phyloP scores from a whole-genome alignment of 345 rosid species.

The Salix viminalis region DNA sequence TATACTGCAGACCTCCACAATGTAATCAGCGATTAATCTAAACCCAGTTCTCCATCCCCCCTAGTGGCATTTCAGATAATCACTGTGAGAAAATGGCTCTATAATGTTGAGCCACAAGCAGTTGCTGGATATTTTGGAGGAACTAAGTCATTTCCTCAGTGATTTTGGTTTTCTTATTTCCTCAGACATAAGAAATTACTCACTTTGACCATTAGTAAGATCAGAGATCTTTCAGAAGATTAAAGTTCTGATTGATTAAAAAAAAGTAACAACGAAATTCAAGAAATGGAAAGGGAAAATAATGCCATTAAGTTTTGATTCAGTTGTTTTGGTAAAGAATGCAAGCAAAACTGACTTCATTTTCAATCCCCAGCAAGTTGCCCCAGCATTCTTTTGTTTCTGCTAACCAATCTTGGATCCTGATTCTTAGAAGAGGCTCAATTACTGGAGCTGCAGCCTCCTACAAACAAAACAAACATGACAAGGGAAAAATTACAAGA shows the following conservation, averaged over 20 bases:
- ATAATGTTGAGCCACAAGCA: not conserved
- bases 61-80: not conserved
- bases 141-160: not conserved
- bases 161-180: not conserved
- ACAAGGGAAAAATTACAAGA: not conserved
- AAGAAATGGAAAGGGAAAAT: not conserved
- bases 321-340: not conserved
- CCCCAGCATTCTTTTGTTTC: slow-evolving; percentile 95
- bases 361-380: slow-evolving; percentile 33
- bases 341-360: not conserved
- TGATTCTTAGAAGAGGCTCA: slow-evolving; percentile 78
- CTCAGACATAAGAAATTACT: not conserved
- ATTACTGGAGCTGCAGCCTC: slow-evolving; percentile 40
- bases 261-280: not conserved
- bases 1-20: no score
- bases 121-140: not conserved
- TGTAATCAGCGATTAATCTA: no score
- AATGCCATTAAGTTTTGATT: not conserved
- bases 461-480: slow-evolving; percentile 31
- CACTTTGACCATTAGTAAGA: not conserved
- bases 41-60: no score
- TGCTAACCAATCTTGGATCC: slow-evolving; percentile 83
- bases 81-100: not conserved
- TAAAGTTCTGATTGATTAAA: not conserved
- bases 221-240: not conserved